These are phyloP conservation scores for Aureobasidium sp. DNA, from an alignment of 2,329 filamentous ascomycete species.

Conservation along the genomic window DNA sequence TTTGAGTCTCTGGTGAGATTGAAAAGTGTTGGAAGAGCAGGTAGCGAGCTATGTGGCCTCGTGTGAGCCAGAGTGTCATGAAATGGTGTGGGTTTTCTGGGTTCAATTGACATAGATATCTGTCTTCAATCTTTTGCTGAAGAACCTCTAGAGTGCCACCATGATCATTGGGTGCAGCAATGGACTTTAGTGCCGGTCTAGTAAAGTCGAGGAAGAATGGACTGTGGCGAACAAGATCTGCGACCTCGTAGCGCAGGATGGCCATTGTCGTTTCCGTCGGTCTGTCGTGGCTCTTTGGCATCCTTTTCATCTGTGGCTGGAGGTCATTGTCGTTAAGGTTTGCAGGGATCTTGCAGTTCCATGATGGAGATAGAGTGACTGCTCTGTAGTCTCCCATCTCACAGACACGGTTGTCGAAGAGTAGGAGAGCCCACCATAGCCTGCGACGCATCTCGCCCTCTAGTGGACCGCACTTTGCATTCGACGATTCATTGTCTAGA, in stretches of 20 bases:
- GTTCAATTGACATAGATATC: conserved; percentile 38
- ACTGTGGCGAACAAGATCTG: conserved; percentile 33
- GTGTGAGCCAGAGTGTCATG: conserved; percentile 40
- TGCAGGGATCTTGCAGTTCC: conserved; percentile 36
- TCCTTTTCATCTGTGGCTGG: conserved; percentile 30
- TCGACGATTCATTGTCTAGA: conserved; percentile 54
- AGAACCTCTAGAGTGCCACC: conserved; percentile 28
- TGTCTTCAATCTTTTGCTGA: conserved; percentile 36
- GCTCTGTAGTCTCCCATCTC: conserved; percentile 52
- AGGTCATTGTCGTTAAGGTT: conserved; percentile 39
- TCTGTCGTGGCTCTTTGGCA: conserved; percentile 24
- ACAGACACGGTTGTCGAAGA: conserved; percentile 60
- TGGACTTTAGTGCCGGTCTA: conserved; percentile 32
- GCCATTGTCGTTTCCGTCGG: conserved; percentile 37
- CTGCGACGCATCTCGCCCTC: conserved; percentile 64
- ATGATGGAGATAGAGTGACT: conserved; percentile 32
- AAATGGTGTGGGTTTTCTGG: conserved; percentile 38
- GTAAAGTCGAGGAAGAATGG: conserved; percentile 40
- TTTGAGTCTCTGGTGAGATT: conserved; percentile 15
- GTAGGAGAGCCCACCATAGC: conserved; percentile 64
- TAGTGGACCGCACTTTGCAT: conserved; percentile 38
- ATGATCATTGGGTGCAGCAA: conserved; percentile 18
- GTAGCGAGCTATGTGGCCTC: conserved; percentile 40
- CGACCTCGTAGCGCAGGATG: conserved; percentile 37
- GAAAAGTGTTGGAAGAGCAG: conserved; percentile 41